Evolutionary conservation across 176 grass and related monocot genomes (phyloP).

Genomic region (Carex kokanica): DNA sequence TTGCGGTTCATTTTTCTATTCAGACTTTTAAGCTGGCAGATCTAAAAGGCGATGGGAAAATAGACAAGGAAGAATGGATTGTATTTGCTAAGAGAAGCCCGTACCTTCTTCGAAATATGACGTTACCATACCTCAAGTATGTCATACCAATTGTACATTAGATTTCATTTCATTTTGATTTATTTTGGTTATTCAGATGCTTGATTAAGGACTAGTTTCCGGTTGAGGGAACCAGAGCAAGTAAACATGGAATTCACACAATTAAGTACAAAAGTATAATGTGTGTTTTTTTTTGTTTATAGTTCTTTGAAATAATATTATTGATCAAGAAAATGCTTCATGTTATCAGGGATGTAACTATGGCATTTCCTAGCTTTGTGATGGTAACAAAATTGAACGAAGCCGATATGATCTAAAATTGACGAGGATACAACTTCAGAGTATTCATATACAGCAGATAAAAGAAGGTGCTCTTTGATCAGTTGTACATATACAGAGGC

Average conservation of each 20-base stretch:
- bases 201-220: background rate
- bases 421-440: background rate
- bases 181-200: background rate
- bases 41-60: constrained; percentile 23
- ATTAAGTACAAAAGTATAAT: background rate
- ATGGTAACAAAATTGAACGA: constrained; percentile 11
- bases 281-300: background rate
- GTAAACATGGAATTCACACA: background rate
- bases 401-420: background rate
- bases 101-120: constrained; percentile 26
- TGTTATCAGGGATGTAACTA: constrained; percentile 16
- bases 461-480: background rate
- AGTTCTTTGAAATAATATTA: background rate
- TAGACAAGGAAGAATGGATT: constrained; percentile 22
- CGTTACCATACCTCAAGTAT: constrained; percentile 9
- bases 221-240: background rate
- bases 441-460: background rate
- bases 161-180: background rate
- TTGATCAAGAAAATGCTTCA: constrained; percentile 6
- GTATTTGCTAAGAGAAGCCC: constrained; percentile 18
- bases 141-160: background rate
- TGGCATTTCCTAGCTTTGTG: constrained; percentile 28
- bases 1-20: background rate
- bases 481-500: background rate
- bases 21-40: constrained; percentile 29